A percentile compares a stretch with the other conserved stretches of the same genome.
Conservation (phyloP, 768 basidiomycete species). For the Leccinum arenicola region DNA sequence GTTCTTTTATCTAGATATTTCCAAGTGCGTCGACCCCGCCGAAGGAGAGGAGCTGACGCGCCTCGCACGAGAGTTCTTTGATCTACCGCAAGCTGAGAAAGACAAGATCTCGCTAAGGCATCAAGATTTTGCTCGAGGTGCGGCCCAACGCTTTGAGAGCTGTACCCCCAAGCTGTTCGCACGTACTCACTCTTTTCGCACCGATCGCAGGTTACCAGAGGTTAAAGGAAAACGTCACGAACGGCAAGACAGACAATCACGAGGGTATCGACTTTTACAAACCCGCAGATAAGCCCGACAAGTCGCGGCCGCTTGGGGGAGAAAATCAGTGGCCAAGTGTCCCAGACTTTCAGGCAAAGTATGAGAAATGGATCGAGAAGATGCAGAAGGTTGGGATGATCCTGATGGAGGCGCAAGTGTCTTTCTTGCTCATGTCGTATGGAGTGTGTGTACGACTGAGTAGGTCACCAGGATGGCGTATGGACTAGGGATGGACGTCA, state of each 20-base stretch:
- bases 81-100: slow-evolving; percentile 72
- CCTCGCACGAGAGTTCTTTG: slow-evolving; percentile 73
- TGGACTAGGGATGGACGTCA: slow-evolving; percentile 68
- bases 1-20: slow-evolving; percentile 86
- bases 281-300: slow-evolving; percentile 69
- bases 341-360: slow-evolving; percentile 55
- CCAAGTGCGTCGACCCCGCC: slow-evolving; percentile 48
- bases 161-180: background rate
- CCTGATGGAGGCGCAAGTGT: slow-evolving; percentile 80
- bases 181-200: background rate
- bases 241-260: slow-evolving; percentile 80
- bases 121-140: slow-evolving; percentile 78
- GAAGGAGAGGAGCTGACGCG: slow-evolving; percentile 65
- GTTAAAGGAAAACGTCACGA: slow-evolving; percentile 83
- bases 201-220: slow-evolving; percentile 64
- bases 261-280: slow-evolving; percentile 84
- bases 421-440: background rate
- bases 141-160: slow-evolving; percentile 2
- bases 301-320: slow-evolving; percentile 71
- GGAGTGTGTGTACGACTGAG: background rate
- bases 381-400: slow-evolving; percentile 81
- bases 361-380: slow-evolving; percentile 76
- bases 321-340: slow-evolving; percentile 83
- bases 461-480: slow-evolving; percentile 61
- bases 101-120: slow-evolving; percentile 64